Conservation (phyloP, 2,329 filamentous ascomycete genomes). For the Fusarium sp. region DNA sequence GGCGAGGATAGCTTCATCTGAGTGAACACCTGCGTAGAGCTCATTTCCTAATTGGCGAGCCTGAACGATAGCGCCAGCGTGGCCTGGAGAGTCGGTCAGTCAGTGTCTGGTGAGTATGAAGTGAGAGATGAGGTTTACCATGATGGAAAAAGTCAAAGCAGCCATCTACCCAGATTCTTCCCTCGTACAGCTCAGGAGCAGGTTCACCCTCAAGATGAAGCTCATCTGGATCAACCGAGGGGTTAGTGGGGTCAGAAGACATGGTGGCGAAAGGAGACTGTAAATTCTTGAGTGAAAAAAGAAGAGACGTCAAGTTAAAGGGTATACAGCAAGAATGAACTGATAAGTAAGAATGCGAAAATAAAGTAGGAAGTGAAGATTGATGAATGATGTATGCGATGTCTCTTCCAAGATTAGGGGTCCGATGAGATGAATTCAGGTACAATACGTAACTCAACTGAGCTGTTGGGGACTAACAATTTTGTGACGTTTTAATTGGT, state of each 20-base stretch:
- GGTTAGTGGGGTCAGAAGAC: slow-evolving; percentile 42
- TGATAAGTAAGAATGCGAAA: background rate
- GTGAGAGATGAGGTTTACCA: slow-evolving; percentile 63
- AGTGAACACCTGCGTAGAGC: slow-evolving; percentile 93
- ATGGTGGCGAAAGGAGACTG: slow-evolving; percentile 14
- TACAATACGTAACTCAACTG: slow-evolving; percentile 25
- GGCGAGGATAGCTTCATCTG: slow-evolving; percentile 92
- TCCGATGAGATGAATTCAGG: background rate
- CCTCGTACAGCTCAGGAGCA: slow-evolving; percentile 67
- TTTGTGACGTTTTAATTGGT: slow-evolving; percentile 35
- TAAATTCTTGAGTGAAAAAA: too few relatives aligned
- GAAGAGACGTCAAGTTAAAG: background rate
- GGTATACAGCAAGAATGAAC: background rate
- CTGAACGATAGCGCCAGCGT: slow-evolving; percentile 96
- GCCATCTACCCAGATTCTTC: slow-evolving; percentile 96
- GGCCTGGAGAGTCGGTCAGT: slow-evolving; percentile 66
- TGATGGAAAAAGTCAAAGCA: slow-evolving; percentile 99
- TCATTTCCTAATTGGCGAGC: slow-evolving; percentile 90
- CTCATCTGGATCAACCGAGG: slow-evolving; percentile 36
- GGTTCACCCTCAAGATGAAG: slow-evolving; percentile 57
- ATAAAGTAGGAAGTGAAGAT: background rate
- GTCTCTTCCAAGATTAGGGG: slow-evolving; percentile 25
- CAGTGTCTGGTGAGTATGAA: accelerated
- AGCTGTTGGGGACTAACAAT: slow-evolving; percentile 36
- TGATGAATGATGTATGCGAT: background rate